Conservation (phyloP, 2,329 filamentous ascomycete genomes). For the Alternaria sp. region DNA sequence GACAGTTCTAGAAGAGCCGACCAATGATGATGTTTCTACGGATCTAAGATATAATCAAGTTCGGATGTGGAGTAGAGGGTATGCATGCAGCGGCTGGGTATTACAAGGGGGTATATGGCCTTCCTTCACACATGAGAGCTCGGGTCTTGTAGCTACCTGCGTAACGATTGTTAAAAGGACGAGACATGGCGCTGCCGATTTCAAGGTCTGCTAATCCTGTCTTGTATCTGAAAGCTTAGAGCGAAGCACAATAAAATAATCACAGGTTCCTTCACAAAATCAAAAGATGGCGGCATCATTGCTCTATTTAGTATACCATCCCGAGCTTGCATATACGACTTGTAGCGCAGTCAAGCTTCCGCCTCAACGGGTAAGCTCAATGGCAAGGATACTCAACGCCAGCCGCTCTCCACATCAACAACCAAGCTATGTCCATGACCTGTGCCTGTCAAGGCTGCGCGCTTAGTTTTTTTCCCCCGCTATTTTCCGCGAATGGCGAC, state of each 20-base stretch:
- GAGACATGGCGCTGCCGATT: neutral
- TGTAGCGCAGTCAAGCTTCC: constrained; percentile 37
- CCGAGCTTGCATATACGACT: constrained; percentile 17
- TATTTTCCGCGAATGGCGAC: constrained; percentile 37
- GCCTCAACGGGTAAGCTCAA: constrained; percentile 27
- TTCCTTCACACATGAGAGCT: neutral
- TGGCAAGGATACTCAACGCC: constrained; percentile 31
- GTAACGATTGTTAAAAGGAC: neutral
- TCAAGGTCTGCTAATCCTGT: neutral
- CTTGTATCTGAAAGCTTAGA: neutral
- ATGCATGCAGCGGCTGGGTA: neutral
- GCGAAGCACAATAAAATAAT: neutral
- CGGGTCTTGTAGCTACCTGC: neutral
- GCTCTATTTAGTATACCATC: constrained; percentile 31
- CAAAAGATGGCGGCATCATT: constrained; percentile 14
- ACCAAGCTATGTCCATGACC: constrained; percentile 26
- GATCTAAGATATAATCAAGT: neutral
- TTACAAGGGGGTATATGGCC: neutral
- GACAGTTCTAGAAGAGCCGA: neutral
- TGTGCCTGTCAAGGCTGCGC: constrained; percentile 22
- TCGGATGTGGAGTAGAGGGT: neutral
- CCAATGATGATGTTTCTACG: neutral
- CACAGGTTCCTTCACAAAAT: neutral
- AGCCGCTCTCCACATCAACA: constrained; percentile 36
- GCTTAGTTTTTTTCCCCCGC: constrained; percentile 33